Evolutionary conservation across 768 basidiomycete genomes (phyloP).

Genomic region (Favolaschia claudopus): DNA sequence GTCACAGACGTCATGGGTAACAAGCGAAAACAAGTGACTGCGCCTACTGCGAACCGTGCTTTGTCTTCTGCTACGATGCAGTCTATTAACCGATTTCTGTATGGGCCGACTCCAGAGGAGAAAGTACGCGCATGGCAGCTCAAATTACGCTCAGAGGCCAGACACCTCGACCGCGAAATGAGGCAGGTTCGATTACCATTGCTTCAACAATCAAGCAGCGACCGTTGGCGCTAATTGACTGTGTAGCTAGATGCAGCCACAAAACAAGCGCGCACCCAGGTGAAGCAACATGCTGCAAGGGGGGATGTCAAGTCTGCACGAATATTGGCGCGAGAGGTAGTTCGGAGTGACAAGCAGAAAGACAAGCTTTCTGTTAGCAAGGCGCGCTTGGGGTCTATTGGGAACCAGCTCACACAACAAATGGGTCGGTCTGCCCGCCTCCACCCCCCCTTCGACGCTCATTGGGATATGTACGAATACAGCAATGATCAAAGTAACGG

Average conservation of each 20-base stretch:
- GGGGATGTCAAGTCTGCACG: constrained; percentile 93
- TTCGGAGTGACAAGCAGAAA: constrained; percentile 93
- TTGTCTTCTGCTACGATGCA: constrained; percentile 60
- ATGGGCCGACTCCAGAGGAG: constrained; percentile 97
- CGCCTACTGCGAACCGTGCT: constrained; percentile 10
- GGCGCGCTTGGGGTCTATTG: constrained; percentile 90
- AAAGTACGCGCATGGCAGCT: constrained; percentile 90
- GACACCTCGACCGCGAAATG: constrained; percentile 92
- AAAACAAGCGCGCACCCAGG: constrained; percentile 76
- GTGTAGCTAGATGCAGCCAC: constrained; percentile 83
- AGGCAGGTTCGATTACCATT: constrained; percentile 74
- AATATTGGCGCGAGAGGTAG: constrained; percentile 93
- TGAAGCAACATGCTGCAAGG: constrained; percentile 90
- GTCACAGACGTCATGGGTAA: constrained; percentile 7
- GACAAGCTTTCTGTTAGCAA: constrained; percentile 92
- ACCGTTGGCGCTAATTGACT: constrained; percentile 27
- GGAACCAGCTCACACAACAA: constrained; percentile 89
- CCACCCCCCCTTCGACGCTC: not conserved
- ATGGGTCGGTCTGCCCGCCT: constrained; percentile 65
- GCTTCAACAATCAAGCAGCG: constrained; percentile 19
- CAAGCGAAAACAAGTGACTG: not conserved
- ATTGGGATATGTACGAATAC: constrained; percentile 1
- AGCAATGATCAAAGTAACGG: constrained; percentile 98
- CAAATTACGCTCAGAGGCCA: constrained; percentile 82
- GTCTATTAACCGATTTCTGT: constrained; percentile 89